phyloP scores from a whole-genome alignment of 2,329 filamentous ascomycete species.

The Chaetomiaceae sp. region DNA sequence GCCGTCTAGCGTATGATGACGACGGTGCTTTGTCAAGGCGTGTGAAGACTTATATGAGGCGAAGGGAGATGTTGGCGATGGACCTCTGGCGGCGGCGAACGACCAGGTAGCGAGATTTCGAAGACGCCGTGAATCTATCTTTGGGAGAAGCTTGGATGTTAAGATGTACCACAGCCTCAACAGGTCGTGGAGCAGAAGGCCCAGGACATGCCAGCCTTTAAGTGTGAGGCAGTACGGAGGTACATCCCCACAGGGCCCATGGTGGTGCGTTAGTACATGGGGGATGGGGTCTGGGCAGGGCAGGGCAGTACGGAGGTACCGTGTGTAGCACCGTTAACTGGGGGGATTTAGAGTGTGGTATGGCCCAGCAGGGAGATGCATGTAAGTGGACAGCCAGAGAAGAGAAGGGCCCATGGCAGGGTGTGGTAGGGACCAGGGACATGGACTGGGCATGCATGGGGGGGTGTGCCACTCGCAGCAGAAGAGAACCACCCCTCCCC shows the following conservation, averaged over 20 bases:
- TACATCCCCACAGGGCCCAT: slow-evolving; percentile 20
- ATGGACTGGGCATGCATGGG: slow-evolving; percentile 5
- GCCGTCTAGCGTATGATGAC: slow-evolving; percentile 6
- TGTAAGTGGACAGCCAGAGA: slow-evolving; percentile 14
- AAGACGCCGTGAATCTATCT: slow-evolving; percentile 21
- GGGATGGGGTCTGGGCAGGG: slow-evolving; percentile 10
- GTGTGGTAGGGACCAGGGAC: slow-evolving; percentile 8
- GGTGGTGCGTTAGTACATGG: slow-evolving; percentile 16
- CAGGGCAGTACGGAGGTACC: slow-evolving; percentile 1
- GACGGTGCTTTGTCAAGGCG: slow-evolving; percentile 4
- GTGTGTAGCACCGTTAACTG: slow-evolving; percentile 12
- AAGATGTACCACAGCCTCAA: slow-evolving; percentile 24
- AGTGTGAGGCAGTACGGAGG: slow-evolving; percentile 17
- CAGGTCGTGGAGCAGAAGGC: slow-evolving; percentile 18
- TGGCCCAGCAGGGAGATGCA: slow-evolving; percentile 19
- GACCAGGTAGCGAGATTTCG: slow-evolving; percentile 23
- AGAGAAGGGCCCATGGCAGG: slow-evolving; percentile 9
- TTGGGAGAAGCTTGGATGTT: slow-evolving; percentile 20
- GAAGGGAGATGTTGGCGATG: slow-evolving; percentile 9
- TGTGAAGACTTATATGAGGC: slow-evolving; percentile 20
- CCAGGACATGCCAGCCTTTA: slow-evolving; percentile 23
- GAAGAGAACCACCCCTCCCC: slow-evolving; percentile 3
- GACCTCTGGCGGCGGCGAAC: slow-evolving; percentile 6
- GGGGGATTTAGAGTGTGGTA: slow-evolving; percentile 16
- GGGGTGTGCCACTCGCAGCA: slow-evolving; percentile 4